Conservation (phyloP, 1,139 yeast species). For the Saccharomyces hybrid region DNA sequence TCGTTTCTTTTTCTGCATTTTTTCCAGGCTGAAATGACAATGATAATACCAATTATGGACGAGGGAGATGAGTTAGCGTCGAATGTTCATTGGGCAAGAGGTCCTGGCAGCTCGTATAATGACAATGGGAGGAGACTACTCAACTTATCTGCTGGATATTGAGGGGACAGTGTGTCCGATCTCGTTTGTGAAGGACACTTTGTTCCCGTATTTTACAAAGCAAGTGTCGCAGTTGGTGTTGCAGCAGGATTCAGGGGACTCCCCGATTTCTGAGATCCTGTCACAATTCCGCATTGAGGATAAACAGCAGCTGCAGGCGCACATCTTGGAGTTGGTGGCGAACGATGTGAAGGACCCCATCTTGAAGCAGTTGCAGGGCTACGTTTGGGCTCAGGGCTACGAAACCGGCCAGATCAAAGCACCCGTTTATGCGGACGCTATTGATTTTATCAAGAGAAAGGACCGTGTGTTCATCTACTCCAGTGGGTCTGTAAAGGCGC, state of each 20-base stretch:
- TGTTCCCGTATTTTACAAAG: constrained; percentile 44
- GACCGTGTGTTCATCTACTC: constrained; percentile 65
- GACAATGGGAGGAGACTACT: background rate
- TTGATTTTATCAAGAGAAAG: constrained; percentile 41
- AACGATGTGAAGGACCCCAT: constrained; percentile 71
- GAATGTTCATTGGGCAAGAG: background rate
- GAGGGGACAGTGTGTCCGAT: constrained; percentile 94
- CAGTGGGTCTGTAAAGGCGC: constrained; percentile 87
- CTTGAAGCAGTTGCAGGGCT: constrained; percentile 74
- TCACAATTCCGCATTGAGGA: constrained; percentile 4
- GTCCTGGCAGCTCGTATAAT: background rate
- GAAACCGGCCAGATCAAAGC: constrained; percentile 65
- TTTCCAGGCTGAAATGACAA: background rate
- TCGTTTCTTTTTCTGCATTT: background rate
- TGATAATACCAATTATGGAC: background rate
- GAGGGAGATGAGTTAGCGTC: background rate
- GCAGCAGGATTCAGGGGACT: constrained; percentile 3
- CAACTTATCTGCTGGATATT: constrained; percentile 46
- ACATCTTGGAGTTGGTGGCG: constrained; percentile 51
- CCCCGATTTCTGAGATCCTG: constrained; percentile 3
- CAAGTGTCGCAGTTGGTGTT: constrained; percentile 22
- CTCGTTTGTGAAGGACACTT: constrained; percentile 67
- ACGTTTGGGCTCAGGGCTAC: constrained; percentile 76
- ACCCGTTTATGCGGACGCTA: constrained; percentile 70
- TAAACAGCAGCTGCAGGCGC: constrained; percentile 19